These are phyloP conservation scores for Boletus eberwhitei DNA, from an alignment of 768 basidiomycete genomes.

Conservation along the genomic window DNA sequence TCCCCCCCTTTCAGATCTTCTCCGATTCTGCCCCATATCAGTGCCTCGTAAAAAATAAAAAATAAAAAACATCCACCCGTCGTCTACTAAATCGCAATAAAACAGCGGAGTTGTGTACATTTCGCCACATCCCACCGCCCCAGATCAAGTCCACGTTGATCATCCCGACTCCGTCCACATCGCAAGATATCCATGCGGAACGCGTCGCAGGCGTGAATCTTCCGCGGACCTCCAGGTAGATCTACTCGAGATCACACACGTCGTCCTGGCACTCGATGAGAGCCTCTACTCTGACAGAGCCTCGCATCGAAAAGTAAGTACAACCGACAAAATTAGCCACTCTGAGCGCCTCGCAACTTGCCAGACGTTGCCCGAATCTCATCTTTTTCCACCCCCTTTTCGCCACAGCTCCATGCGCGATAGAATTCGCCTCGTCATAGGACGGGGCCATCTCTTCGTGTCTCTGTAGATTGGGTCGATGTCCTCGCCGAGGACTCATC, in stretches of 20 bases:
- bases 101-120: constrained; percentile 15
- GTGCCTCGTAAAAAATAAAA: no score
- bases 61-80: no score
- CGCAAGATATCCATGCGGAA: constrained; percentile 32
- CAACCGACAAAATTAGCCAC: constrained; percentile 2
- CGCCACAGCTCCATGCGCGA: constrained; percentile 15
- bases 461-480: constrained; percentile 11
- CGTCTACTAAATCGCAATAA: constrained; percentile 12
- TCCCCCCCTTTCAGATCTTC: constrained; percentile 23
- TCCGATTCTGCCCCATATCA: constrained; percentile 13
- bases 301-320: constrained; percentile 22
- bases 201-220: constrained; percentile 29
- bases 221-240: constrained; percentile 31
- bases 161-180: constrained; percentile 28
- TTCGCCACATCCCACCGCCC: constrained; percentile 20
- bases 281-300: constrained; percentile 1
- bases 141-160: constrained; percentile 25
- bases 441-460: constrained; percentile 6
- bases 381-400: constrained; percentile 28
- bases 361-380: constrained; percentile 17
- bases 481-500: constrained; percentile 14
- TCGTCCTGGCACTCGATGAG: constrained; percentile 21
- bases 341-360: constrained; percentile 8
- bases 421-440: constrained; percentile 7
- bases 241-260: constrained; percentile 20